These are phyloP conservation scores for Nicotiana attenuata DNA, from an alignment of 257 asterid genomes.

Conservation along the genomic window DNA sequence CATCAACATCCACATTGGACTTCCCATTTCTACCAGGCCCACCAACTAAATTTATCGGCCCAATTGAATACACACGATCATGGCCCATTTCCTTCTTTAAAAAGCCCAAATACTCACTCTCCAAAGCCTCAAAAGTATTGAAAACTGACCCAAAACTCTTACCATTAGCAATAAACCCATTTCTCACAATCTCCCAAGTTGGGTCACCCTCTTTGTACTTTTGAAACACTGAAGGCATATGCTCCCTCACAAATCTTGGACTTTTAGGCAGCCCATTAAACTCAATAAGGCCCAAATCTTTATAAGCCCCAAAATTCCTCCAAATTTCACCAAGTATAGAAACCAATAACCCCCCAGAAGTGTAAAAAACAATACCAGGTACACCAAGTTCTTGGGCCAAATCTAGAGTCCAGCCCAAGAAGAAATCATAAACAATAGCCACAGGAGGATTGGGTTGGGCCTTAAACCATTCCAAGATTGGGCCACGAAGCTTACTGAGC, in stretches of 20 bases:
- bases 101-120: constrained; percentile 37
- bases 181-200: constrained; percentile 19
- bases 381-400: constrained; percentile 41
- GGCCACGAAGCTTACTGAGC: constrained; percentile 35
- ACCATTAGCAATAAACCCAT: constrained; percentile 35
- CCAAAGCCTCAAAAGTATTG: constrained; percentile 49
- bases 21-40: constrained; percentile 20
- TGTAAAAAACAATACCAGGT: constrained; percentile 47
- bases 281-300: constrained; percentile 1
- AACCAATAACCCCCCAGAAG: constrained; percentile 25
- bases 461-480: constrained; percentile 47
- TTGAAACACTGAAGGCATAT: constrained; percentile 44
- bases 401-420: constrained; percentile 67
- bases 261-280: constrained; percentile 43
- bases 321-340: constrained; percentile 25
- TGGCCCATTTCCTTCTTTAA: constrained; percentile 34
- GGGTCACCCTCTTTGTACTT: constrained; percentile 32
- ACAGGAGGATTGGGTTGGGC: constrained; percentile 50
- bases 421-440: constrained; percentile 59
- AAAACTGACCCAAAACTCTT: constrained; percentile 50
- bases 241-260: constrained; percentile 40
- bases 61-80: constrained; percentile 38
- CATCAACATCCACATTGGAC: neutral
- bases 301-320: constrained; percentile 22
- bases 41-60: constrained; percentile 43